Base-by-base conservation (phyloP, 768 basidiomycete species). In the Termitomyces bulborhizus region DNA sequence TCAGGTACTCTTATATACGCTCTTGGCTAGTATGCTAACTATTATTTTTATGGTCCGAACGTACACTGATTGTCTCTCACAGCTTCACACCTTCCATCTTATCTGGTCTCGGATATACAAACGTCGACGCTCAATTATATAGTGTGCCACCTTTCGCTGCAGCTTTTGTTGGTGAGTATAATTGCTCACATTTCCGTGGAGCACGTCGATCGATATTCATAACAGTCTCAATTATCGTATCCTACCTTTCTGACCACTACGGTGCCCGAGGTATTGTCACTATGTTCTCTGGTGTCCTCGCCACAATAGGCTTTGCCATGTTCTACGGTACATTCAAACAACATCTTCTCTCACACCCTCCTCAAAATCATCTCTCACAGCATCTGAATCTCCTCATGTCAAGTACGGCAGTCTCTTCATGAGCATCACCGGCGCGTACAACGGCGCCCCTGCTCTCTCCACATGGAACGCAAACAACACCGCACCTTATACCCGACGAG, bases 61-160 rank as follows among this genome's bases (percentile, higher is more conserved):
- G 16, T 49, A n/a, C 15, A 24, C 4, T 48, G 16, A 52, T 34
- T 7, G 29, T 53, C 6, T 42, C 4, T 27, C 8, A 13, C 42
- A 82, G 88, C 60, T 90, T 92, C 68, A 72, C 82, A 7, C 89
- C 89, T 6, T 84, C 85, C 3, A 88, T 92, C 66, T 80, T 91
- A 6, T 72, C 79, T 31, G 72, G 74, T 16, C 75, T 87, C 3
- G 85, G 85, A 18, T 85, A 78, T 64, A 74, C 74, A 2, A 74
- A 77, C 0, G 71, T 78, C 32, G 66, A 71, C 24, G 79, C 82
- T 11, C 84, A 87, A 62, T 71, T 88, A 2, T 80, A 84, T 75
- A 83, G 79, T 13, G 85, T 86, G 2, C 76, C 76, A 13, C 83
- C 83, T 3, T 84, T 78, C 43, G 78, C 76, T 2, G 58, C 60